A percentile compares a stretch with the other conserved stretches of the same genome.
These are phyloP conservation scores for Omphalotus olearius DNA, from an alignment of 1,284 basidiomycete genomes.

Conservation along the genomic window DNA sequence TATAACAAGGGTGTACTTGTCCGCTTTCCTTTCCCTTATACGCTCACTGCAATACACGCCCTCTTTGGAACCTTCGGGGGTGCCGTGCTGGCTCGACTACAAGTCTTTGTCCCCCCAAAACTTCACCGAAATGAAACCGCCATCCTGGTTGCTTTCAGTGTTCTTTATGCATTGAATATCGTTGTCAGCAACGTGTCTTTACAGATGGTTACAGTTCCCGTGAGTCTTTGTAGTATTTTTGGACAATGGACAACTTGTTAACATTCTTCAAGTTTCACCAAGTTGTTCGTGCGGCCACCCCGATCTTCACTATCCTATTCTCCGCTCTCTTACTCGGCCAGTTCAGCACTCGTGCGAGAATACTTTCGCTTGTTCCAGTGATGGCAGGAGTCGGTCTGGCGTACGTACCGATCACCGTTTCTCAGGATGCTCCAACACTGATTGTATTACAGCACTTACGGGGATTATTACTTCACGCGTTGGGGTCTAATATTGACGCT, in stretches of 20 bases:
- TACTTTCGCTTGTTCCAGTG: slow-evolving; percentile 81
- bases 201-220: slow-evolving; percentile 86
- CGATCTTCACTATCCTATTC: slow-evolving; percentile 84
- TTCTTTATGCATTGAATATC: slow-evolving; percentile 89
- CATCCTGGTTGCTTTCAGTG: slow-evolving; percentile 75
- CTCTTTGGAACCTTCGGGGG: slow-evolving; percentile 83
- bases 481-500: slow-evolving; percentile 84
- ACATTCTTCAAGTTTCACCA: slow-evolving; percentile 77
- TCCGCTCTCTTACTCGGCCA: slow-evolving; percentile 55
- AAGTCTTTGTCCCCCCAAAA: slow-evolving; percentile 59
- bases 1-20: slow-evolving; percentile 91
- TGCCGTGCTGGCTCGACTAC: slow-evolving; percentile 56
- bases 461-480: slow-evolving; percentile 84
- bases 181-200: slow-evolving; percentile 88
- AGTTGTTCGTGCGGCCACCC: slow-evolving; percentile 89
- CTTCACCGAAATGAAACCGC: slow-evolving; percentile 54
- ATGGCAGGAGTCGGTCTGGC: slow-evolving; percentile 89
- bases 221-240: slow-evolving; percentile 37
- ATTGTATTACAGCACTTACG: slow-evolving; percentile 63
- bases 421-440: too few relatives aligned
- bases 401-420: slow-evolving; percentile 44
- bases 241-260: not conserved
- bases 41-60: slow-evolving; percentile 82
- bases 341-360: slow-evolving; percentile 51
- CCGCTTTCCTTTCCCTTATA: slow-evolving; percentile 90